These are phyloP conservation scores for Nakaseomyces delphensis DNA, from an alignment of 1,139 yeast genomes.

Conservation along the genomic window DNA sequence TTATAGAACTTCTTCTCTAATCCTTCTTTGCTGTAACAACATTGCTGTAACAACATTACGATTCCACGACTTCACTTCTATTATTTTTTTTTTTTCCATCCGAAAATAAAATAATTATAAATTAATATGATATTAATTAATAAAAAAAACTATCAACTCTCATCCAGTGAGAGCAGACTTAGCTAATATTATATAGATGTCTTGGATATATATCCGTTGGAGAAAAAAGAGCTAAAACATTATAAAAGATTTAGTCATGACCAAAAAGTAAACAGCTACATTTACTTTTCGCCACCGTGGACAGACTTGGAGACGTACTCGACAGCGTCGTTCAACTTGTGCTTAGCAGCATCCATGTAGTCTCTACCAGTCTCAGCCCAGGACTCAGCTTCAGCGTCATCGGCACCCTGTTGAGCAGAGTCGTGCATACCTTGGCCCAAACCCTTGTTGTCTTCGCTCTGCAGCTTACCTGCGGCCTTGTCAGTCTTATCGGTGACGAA, in stretches of 20 bases:
- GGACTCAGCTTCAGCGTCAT: conserved; percentile 40
- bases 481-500: conserved; percentile 56
- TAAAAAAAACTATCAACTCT: background rate
- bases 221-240: background rate
- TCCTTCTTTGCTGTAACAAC: no score
- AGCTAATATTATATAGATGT: conserved; percentile 1
- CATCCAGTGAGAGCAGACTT: background rate
- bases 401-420: conserved; percentile 41
- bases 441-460: conserved; percentile 63
- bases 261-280: background rate
- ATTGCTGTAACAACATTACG: no score
- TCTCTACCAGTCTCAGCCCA: conserved; percentile 50
- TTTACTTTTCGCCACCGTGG: conserved; percentile 42
- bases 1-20: no score
- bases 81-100: no score
- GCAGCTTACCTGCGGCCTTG: conserved; percentile 47
- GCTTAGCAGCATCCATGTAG: conserved; percentile 56
- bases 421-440: conserved; percentile 60
- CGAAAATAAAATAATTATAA: background rate
- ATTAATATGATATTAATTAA: background rate
- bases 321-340: conserved; percentile 49
- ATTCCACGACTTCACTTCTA: no score
- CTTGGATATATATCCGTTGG: conserved; percentile 1
- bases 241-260: no score
- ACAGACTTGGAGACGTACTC: conserved; percentile 50